Conservation (phyloP, 2,329 filamentous ascomycete genomes). For the Ophiocordyceps sinensis region DNA sequence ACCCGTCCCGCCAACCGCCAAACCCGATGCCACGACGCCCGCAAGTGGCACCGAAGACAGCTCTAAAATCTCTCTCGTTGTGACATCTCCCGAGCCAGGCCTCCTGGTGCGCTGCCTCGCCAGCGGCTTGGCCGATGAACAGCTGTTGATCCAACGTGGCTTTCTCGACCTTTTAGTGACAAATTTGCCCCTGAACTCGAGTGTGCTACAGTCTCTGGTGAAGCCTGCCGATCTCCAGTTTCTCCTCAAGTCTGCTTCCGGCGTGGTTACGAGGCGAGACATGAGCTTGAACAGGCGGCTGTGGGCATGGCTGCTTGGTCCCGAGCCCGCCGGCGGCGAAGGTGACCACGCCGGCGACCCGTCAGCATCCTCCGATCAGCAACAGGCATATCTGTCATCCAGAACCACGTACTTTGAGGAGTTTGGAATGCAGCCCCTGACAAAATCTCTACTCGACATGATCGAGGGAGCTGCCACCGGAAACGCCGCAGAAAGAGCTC, state of each 20-base stretch:
- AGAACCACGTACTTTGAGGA: slow-evolving; percentile 72
- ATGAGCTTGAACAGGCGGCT: slow-evolving; percentile 92
- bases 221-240: slow-evolving; percentile 65
- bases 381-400: slow-evolving; percentile 33
- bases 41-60: slow-evolving; percentile 5
- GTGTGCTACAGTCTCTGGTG: slow-evolving; percentile 62
- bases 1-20: slow-evolving; percentile 1
- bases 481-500: slow-evolving; percentile 48
- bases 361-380: slow-evolving; percentile 26
- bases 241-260: slow-evolving; percentile 67
- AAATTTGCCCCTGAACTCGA: slow-evolving; percentile 72
- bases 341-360: slow-evolving; percentile 32
- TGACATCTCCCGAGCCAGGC: slow-evolving; percentile 81
- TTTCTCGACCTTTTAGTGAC: slow-evolving; percentile 88
- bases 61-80: slow-evolving; percentile 44
- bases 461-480: slow-evolving; percentile 33
- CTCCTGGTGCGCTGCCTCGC: slow-evolving; percentile 83
- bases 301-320: slow-evolving; percentile 94
- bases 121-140: slow-evolving; percentile 73
- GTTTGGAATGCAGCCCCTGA: slow-evolving; percentile 61
- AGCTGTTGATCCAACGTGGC: slow-evolving; percentile 82
- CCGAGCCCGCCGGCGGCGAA: slow-evolving; percentile 41
- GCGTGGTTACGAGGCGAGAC: slow-evolving; percentile 77
- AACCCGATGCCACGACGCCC: slow-evolving; percentile 2
- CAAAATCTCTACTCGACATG: slow-evolving; percentile 61